Conservation (phyloP, 1,284 basidiomycete genomes). For the Ustilago sp. region DNA sequence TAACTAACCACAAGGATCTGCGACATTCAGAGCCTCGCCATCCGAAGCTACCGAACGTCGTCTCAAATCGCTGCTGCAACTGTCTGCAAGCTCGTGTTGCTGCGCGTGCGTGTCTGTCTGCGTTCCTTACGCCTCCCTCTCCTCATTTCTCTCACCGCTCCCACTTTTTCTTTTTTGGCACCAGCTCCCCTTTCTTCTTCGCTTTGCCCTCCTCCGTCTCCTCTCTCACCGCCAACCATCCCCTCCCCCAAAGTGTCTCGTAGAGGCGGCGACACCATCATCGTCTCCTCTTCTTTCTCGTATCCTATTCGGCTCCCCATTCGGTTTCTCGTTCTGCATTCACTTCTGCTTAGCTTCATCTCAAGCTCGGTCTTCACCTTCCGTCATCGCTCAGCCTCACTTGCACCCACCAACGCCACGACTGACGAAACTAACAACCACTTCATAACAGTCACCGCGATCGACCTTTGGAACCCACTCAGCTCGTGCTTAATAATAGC, state of each 20-base stretch:
- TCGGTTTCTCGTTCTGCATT: constrained; percentile 8
- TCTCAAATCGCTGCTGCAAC: constrained; percentile 6
- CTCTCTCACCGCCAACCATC: constrained; percentile 11
- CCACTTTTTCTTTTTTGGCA: background rate
- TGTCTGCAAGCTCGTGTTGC: background rate
- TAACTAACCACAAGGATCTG: background rate
- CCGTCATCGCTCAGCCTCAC: constrained; percentile 1
- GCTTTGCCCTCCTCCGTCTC: background rate
- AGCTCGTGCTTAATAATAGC: background rate
- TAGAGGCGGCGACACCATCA: constrained; percentile 19
- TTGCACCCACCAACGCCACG: background rate
- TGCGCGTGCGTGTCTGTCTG: constrained; percentile 8
- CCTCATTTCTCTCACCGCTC: background rate
- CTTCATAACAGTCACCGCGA: background rate
- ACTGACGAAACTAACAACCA: background rate
- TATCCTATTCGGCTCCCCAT: constrained; percentile 1
- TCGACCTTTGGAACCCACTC: constrained; percentile 5
- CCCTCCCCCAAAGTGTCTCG: background rate
- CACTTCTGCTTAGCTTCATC: background rate
- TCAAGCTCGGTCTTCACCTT: background rate
- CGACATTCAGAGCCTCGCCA: background rate
- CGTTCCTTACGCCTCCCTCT: constrained; percentile 2
- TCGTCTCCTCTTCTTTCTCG: constrained; percentile 6
- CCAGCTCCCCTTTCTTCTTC: background rate
- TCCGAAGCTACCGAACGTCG: background rate